These are phyloP conservation scores for Diaporthe capsici DNA, from an alignment of 2,329 filamentous ascomycete genomes.

Conservation along the genomic window DNA sequence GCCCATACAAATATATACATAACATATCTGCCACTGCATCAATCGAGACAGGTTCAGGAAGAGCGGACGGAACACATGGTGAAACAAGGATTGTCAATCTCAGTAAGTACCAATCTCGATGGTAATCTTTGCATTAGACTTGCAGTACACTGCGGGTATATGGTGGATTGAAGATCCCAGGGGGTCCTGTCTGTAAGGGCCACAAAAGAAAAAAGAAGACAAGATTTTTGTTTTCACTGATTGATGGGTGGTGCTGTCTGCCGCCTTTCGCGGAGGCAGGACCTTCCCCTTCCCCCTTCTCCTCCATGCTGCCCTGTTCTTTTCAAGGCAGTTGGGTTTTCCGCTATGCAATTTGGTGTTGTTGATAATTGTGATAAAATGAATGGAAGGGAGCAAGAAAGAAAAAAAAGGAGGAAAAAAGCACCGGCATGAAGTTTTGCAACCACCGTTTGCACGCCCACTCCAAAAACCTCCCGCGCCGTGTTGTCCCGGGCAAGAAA, in stretches of 20 bases:
- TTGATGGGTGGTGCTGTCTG: constrained; percentile 3
- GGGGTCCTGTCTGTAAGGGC: constrained; percentile 18
- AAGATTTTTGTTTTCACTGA: background rate
- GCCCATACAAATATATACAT: background rate
- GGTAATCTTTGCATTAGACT: constrained; percentile 34
- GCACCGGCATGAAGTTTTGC: background rate
- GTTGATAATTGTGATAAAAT: background rate
- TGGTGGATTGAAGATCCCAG: constrained; percentile 25
- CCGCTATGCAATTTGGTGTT: constrained; percentile 38
- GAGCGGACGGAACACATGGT: background rate
- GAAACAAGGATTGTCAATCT: background rate
- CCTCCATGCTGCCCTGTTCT: background rate
- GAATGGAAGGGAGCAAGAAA: background rate
- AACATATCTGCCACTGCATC: constrained; percentile 1
- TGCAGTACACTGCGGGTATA: constrained; percentile 35
- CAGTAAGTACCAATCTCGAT: constrained; percentile 15
- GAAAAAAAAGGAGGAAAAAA: background rate
- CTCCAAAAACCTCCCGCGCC: constrained; percentile 15
- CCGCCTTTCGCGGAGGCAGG: background rate
- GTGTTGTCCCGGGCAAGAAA: background rate
- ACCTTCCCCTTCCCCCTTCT: background rate
- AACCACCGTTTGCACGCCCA: background rate
- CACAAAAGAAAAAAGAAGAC: constrained; percentile 11
- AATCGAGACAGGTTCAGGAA: background rate
- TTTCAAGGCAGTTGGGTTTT: background rate